Base-by-base conservation (phyloP, 1,284 basidiomycete species). In the Ceratobasidium sp. region DNA sequence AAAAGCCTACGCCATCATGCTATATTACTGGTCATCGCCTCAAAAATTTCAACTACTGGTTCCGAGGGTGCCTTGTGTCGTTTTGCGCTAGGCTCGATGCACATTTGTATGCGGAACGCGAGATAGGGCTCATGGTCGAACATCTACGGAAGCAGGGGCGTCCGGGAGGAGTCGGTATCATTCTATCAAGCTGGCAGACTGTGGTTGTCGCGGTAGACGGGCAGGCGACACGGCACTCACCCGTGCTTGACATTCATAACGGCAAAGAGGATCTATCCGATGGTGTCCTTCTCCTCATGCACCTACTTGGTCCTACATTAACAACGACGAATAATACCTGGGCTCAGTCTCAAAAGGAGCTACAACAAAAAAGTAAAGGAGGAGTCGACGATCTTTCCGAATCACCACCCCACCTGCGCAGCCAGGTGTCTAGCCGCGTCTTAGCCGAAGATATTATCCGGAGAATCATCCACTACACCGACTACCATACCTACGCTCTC, bases 201-300 rank as follows among this genome's bases (percentile, higher is more conserved):
- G 45, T 63, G 8, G 60, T 22, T 29, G 45, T 63, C 27, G 60
- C 60, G 2, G 60, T 63, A 14, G 59, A 60, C 41, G 31, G 59
- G 9, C 44, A 31, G 19, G 22, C 19, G 5, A 36, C 41, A 24
- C 59, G 60, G 19, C 60, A 63, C 24, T 60, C 60, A 14, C 60
- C 60, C 15, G n/a, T 48, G 1, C 45, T 63, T 4, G 44, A 63
- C 41, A 19, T 63, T 50, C 44, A 63, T 29, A 29, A 63, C 27
- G 11, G 33, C n/a, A 27, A 48, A 2, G 22, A 33, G 44, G 59
- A 60, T 1, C 27, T 60, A 41, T n/a, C 22, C 9, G 60, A 63
- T 27, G 41, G 44, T 7, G 22, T 63, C 17, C 27, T 63, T 27
- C 60, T 63, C 17, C 44, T 63, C n/a, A 41, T 63, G n/a, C 36